Evolutionary conservation across 805 yeast genomes (phyloP).

Genomic region (Zygosaccharomyces kombuchaensis): DNA sequence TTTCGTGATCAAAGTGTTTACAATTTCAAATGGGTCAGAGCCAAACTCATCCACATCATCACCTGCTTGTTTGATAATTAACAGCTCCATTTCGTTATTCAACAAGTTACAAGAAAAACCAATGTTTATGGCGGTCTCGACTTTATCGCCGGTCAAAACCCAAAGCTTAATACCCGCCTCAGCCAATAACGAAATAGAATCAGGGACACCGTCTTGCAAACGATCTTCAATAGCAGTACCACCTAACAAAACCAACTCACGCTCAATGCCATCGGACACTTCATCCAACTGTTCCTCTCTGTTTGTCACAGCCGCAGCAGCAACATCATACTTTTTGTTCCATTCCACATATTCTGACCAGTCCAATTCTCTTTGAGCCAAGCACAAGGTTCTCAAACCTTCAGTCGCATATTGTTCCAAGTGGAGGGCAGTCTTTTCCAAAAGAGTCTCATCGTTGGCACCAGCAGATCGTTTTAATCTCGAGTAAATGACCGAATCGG

Average conservation of each 20-base stretch:
- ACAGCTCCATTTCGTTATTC: constrained; percentile 69
- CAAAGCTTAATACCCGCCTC: constrained; percentile 79
- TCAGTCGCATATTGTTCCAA: constrained; percentile 77
- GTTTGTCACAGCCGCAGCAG: constrained; percentile 57
- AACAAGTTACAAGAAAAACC: constrained; percentile 80
- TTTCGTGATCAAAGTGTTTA: constrained; percentile 46
- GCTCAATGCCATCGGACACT: constrained; percentile 70
- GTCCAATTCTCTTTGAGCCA: constrained; percentile 63
- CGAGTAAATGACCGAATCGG: constrained; percentile 73
- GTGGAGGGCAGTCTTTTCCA: constrained; percentile 65
- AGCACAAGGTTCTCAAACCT: constrained; percentile 77
- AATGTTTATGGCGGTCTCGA: constrained; percentile 85
- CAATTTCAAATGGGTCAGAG: constrained; percentile 37
- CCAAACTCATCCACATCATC: constrained; percentile 47
- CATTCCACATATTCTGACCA: constrained; percentile 62
- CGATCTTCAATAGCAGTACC: constrained; percentile 88
- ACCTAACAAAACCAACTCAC: constrained; percentile 61
- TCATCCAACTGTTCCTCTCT: constrained; percentile 72
- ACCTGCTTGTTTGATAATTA: constrained; percentile 51
- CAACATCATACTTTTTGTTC: constrained; percentile 58
- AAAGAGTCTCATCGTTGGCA: constrained; percentile 43
- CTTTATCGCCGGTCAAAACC: constrained; percentile 86
- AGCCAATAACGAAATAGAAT: constrained; percentile 62
- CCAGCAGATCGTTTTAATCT: constrained; percentile 43
- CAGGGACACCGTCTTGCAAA: constrained; percentile 83